Evolutionary conservation across 192 early-diverging fungal genomes (phyloP).

Genomic region (Podila minutissima): DNA sequence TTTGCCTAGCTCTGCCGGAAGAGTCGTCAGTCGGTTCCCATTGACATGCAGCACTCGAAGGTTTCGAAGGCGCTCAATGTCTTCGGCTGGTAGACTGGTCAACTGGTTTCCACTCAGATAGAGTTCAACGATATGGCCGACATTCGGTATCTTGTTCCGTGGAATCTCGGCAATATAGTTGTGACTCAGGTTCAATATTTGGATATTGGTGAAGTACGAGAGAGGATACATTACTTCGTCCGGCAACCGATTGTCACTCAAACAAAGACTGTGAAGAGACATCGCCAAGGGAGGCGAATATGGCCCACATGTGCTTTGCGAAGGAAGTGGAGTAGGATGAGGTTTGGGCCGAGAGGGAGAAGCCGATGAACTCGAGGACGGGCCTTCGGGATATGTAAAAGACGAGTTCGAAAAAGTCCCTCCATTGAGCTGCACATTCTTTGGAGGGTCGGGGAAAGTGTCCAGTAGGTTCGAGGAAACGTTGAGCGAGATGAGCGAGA

Average conservation of each 20-base stretch:
- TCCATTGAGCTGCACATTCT: neutral
- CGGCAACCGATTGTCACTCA: conserved; percentile 87
- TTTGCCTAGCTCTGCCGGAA: conserved; percentile 94
- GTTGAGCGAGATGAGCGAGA: conserved; percentile 77
- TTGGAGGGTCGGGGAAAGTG: conserved; percentile 77
- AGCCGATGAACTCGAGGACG: conserved; percentile 52
- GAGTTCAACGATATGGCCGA: conserved; percentile 75
- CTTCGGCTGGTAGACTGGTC: conserved; percentile 84
- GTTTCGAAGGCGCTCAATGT: conserved; percentile 76
- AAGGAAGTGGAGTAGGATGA: conserved; percentile 53
- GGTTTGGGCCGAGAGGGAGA: conserved; percentile 46
- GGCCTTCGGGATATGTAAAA: neutral
- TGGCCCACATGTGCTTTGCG: conserved; percentile 7
- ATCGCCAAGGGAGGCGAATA: conserved; percentile 62
- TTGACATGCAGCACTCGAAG: conserved; percentile 85
- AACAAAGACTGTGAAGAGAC: conserved; percentile 68
- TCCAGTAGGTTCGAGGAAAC: conserved; percentile 84
- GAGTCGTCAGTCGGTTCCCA: conserved; percentile 88
- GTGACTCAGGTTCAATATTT: conserved; percentile 81
- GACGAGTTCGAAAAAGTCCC: conserved; percentile 5
- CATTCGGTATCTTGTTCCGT: conserved; percentile 73
- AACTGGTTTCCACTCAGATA: conserved; percentile 89
- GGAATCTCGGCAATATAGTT: conserved; percentile 89
- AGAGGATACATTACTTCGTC: conserved; percentile 84
- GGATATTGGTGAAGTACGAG: conserved; percentile 76